A percentile compares a stretch with the other conserved stretches of the same genome.
phyloP scores from a whole-genome alignment of 306 rosid genomes.

The Urtica urens region DNA sequence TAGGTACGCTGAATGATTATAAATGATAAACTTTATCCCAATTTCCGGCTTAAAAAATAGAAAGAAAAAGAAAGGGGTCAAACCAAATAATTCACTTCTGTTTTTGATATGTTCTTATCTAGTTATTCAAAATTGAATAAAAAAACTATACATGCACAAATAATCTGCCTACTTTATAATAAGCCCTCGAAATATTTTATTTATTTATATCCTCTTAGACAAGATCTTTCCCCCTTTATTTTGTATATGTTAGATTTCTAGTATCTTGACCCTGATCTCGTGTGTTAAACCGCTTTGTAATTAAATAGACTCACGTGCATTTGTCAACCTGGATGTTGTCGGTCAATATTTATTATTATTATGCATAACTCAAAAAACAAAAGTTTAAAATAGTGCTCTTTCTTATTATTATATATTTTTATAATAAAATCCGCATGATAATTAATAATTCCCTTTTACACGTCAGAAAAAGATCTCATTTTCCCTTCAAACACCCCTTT shows the following conservation, averaged over 20 bases:
- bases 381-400: slow-evolving; percentile 9
- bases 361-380: slow-evolving; percentile 13
- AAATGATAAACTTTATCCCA: neutral
- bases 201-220: too few relatives aligned
- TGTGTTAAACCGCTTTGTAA: slow-evolving; percentile 29
- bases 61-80: neutral
- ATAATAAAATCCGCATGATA: neutral
- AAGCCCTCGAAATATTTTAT: neutral
- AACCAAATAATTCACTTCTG: neutral
- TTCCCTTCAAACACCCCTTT: slow-evolving; percentile 7
- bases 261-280: slow-evolving; percentile 2
- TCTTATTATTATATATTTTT: neutral
- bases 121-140: neutral
- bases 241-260: neutral
- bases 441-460: slow-evolving; percentile 1
- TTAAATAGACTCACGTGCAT: slow-evolving; percentile 78
- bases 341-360: slow-evolving; percentile 51
- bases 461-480: slow-evolving; percentile 8
- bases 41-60: neutral
- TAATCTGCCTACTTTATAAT: neutral
- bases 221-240: neutral
- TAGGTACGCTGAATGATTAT: slow-evolving; percentile 6
- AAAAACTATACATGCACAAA: too few relatives aligned
- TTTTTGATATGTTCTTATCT: neutral
- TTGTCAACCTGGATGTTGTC: slow-evolving; percentile 69